Percentiles rank a stretch among this genome's conserved stretches.
Conservation (phyloP, 2,329 filamentous ascomycete genomes). For the Ceratocystiopsis minuta region DNA sequence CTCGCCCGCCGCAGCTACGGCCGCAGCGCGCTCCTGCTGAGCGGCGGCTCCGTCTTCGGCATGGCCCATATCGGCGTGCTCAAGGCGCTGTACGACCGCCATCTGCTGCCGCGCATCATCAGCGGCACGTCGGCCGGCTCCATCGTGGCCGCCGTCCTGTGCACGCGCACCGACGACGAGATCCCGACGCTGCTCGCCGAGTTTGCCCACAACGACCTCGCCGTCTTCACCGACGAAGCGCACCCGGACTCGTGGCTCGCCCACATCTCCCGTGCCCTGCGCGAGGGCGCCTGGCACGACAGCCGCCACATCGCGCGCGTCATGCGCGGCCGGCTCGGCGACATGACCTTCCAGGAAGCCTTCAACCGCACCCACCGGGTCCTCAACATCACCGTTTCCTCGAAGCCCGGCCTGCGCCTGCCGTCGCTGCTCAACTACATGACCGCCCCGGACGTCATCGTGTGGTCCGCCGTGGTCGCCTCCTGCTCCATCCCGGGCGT, state of each 20-base stretch:
- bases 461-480: slow-evolving; percentile 92
- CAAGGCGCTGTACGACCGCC: slow-evolving; percentile 59
- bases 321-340: slow-evolving; percentile 64
- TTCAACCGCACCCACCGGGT: slow-evolving; percentile 89
- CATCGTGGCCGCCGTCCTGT: slow-evolving; percentile 68
- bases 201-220: slow-evolving; percentile 65
- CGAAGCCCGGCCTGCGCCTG: slow-evolving; percentile 70
- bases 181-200: slow-evolving; percentile 49
- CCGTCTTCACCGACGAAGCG: slow-evolving; percentile 53
- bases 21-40: slow-evolving; percentile 65
- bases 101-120: slow-evolving; percentile 66
- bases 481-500: slow-evolving; percentile 84
- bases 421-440: slow-evolving; percentile 81
- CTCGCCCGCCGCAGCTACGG: slow-evolving; percentile 65
- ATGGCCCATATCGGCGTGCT: slow-evolving; percentile 85
- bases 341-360: slow-evolving; percentile 88
- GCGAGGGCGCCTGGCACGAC: slow-evolving; percentile 71
- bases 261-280: slow-evolving; percentile 55
- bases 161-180: slow-evolving; percentile 60
- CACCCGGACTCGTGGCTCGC: slow-evolving; percentile 44
- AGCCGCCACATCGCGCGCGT: slow-evolving; percentile 65
- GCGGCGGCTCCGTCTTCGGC: slow-evolving; percentile 74
- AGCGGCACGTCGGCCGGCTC: slow-evolving; percentile 77
- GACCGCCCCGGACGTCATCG: slow-evolving; percentile 83
- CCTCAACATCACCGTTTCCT: slow-evolving; percentile 86